Evolutionary conservation across 306 rosid genomes (phyloP).

Genomic region (Rosa persica): DNA sequence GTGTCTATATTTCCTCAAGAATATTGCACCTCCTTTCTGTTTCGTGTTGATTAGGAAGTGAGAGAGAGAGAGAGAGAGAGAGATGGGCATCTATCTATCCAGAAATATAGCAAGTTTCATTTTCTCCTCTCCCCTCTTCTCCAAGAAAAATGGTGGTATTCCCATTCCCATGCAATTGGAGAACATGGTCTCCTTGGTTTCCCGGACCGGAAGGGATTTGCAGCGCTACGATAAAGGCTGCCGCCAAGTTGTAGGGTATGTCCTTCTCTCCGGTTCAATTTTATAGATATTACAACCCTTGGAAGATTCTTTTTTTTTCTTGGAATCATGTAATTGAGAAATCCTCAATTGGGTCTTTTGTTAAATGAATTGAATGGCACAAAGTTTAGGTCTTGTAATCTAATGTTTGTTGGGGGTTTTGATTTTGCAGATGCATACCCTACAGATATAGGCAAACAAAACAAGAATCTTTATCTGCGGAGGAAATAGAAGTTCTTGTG

Average conservation of each 20-base stretch:
- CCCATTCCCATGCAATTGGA: conserved; percentile 39
- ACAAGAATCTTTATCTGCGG: conserved; percentile 24
- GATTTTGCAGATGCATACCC: conserved; percentile 81
- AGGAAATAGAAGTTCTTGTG: conserved; percentile 78
- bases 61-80: not conserved
- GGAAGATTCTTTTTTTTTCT: not conserved
- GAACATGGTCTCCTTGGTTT: conserved; percentile 47
- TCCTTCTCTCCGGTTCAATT: not conserved
- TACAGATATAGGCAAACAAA: conserved; percentile 56
- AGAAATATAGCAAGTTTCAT: conserved; percentile 37
- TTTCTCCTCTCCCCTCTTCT: conserved; percentile 35
- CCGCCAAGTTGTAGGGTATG: conserved; percentile 93
- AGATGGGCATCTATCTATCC: conserved; percentile 73
- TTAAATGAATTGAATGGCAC: not conserved
- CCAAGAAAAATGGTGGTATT: conserved; percentile 30
- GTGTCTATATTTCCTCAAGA: not conserved
- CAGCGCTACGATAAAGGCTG: conserved; percentile 71
- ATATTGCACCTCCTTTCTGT: not conserved
- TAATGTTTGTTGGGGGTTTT: not conserved
- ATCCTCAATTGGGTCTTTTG: conserved; percentile 26
- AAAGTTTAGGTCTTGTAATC: conserved; percentile 1
- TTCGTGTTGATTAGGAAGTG: conserved; percentile 3
- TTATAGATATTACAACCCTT: not conserved
- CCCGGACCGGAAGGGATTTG: conserved; percentile 74
- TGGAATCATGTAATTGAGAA: not conserved